Evolutionary conservation across 1,284 basidiomycete species (phyloP), one percentile per base, ranked within the genome.

Genomic region (Cutaneotrichosporon dermatis): DNA sequence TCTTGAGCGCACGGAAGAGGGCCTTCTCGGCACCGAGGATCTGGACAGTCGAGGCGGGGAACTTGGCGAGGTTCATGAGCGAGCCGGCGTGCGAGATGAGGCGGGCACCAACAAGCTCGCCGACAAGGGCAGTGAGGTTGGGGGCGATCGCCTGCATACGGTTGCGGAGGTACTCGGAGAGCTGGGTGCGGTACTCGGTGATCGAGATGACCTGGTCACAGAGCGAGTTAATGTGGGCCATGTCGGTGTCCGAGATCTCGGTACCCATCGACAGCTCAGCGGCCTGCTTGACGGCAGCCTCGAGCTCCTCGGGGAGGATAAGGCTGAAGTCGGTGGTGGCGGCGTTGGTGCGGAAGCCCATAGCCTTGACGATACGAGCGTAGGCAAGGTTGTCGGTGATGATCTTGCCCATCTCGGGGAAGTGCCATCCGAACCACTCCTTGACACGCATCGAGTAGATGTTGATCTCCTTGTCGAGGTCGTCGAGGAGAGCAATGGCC

Each of bases 401-500:
- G 77, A 99, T 97, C 82, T 98, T 98, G 69, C 88, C 90, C 89
- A 99, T 92, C 80, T 99, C 95, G 9, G 95, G 95, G 85, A 98
- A 98, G 82, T 99, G 95, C 95, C 95, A 99, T 33, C 95, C 95
- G 74, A 98, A 99, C 95, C 95, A 99, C 84, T 98, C 95, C 85
- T 98, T 98, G 59, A 96, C 92, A 74, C 95, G 86, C 95, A 99
- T 99, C 16, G 93, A 87, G 76, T 98, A 99, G 61, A 98, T 97
- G 82, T 99, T 99, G 78, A 98, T 92, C 81, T 99, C 95, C 81
- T 99, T 99, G 86, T 99, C 95, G 42, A 99, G 83, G 76, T 99
- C 95, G 73, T 99, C 95, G 59, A 99, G 84, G 33, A 99, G 82
- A n/a, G 93, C 95, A 73, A 99, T 97, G 12, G 95, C 95, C 80